Evolutionary conservation across 2,329 filamentous ascomycete species (phyloP), one percentile per base, ranked within the genome.

Genomic region (Cyclaneusma minus): DNA sequence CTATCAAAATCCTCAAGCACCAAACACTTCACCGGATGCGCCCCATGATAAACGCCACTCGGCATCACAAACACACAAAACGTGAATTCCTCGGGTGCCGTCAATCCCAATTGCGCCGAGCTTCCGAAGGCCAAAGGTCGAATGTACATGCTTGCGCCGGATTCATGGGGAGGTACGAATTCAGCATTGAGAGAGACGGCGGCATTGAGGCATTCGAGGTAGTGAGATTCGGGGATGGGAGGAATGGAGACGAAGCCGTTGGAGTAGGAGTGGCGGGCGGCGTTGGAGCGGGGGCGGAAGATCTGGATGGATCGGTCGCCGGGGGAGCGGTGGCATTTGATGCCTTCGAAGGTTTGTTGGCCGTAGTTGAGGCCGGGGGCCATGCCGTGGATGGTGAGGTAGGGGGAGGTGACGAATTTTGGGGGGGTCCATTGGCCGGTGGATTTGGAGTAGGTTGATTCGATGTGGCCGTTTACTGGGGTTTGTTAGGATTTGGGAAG

Each of bases 321-420:
- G 11, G 83, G 79, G 3, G 64, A 61, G 35, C 87, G 83, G 66
- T 94, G 94, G 29, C 87, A 85, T 55, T 95, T 95, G 50, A 95
- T 72, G n/a, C 89, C 89, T 52, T 98, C 89, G 61, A 92, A 98
- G 43, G 83, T 87, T 58, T 95, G 89, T 49, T 93, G 84, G 31
- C 87, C 84, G 52, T 98, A 98, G 64, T 98, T 98, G 38, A 95
- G 69, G 22, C 73, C 87, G 0, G 89, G 85, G 0, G 85, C 76
- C 81, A 98, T 89, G 52, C 87, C 89, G 54, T 95, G 87, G 47
- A 95, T 73, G 38, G 75, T 74, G 42, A 95, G 69, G 59, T 67
- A 85, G 5, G 87, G 87, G 42, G 87, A 81, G 33, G 69, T 55
- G 34, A 94, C 72, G 55, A 92, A 92, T 36, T 66, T 58, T 14